Conservation (phyloP, 305 asterid species). For the Solanum chacoense region DNA sequence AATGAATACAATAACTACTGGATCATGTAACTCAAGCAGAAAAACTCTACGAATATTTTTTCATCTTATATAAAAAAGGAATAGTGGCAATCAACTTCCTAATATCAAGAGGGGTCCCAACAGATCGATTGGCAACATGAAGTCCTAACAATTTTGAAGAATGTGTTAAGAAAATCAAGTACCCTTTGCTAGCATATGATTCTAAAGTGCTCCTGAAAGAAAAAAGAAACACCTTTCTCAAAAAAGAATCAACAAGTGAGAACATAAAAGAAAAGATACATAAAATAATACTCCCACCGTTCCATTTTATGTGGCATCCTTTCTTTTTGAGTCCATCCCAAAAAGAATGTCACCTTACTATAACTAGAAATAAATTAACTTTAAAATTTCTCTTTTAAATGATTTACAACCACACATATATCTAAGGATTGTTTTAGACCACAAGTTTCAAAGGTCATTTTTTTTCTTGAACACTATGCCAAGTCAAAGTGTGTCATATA, state of each 20-base stretch:
- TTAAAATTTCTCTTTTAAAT: background rate
- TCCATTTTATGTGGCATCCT: background rate
- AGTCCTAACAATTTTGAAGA: background rate
- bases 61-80: background rate
- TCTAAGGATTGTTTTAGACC: background rate
- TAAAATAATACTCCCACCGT: background rate
- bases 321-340: background rate
- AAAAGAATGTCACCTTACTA: background rate
- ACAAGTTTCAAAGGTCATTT: background rate
- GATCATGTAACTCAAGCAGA: background rate
- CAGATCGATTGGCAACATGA: background rate
- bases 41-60: background rate
- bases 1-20: background rate
- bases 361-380: background rate
- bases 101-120: background rate
- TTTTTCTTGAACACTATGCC: background rate
- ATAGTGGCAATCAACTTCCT: background rate
- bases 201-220: background rate
- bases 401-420: background rate
- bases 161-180: background rate
- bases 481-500: background rate
- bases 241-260: background rate
- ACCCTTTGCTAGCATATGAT: background rate
- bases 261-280: background rate
- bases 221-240: background rate